Percentiles rank a stretch among this genome's conserved stretches.
Evolutionary conservation across 805 yeast species (phyloP).

Genomic region (Saccharomyces eubayanus): DNA sequence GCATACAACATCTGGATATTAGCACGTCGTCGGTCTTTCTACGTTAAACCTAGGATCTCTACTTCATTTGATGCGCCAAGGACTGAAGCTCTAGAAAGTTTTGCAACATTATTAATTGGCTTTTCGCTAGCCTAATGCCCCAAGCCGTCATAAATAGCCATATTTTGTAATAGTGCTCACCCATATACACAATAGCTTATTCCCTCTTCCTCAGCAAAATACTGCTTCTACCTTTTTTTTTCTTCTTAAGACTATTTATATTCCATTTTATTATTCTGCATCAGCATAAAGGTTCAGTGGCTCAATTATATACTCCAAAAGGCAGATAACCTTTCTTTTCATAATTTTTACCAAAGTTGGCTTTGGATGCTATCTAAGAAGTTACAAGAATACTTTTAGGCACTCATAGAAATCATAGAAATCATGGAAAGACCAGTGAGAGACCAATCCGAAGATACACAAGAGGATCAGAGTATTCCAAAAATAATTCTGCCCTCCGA

Average conservation of each 20-base stretch:
- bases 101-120: not conserved
- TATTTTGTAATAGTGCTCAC: not conserved
- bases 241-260: not conserved
- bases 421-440: not conserved
- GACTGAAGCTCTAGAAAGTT: not conserved
- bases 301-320: not conserved
- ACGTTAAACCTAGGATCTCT: not conserved
- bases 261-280: not conserved
- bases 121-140: not conserved
- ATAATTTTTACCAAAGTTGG: not conserved
- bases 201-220: not conserved
- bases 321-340: not conserved
- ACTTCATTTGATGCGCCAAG: not conserved
- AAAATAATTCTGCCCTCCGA: conserved; percentile 25
- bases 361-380: not conserved
- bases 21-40: not conserved
- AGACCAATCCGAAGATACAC: not conserved
- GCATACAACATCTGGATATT: not conserved
- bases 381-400: not conserved
- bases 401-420: not conserved
- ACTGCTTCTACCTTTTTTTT: not conserved
- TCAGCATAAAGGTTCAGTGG: not conserved
- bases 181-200: not conserved
- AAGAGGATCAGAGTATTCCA: conserved; percentile 8
- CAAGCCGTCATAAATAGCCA: not conserved